Evolutionary conservation across 805 yeast genomes (phyloP).

Genomic region (Nakazawaea anatomiae): DNA sequence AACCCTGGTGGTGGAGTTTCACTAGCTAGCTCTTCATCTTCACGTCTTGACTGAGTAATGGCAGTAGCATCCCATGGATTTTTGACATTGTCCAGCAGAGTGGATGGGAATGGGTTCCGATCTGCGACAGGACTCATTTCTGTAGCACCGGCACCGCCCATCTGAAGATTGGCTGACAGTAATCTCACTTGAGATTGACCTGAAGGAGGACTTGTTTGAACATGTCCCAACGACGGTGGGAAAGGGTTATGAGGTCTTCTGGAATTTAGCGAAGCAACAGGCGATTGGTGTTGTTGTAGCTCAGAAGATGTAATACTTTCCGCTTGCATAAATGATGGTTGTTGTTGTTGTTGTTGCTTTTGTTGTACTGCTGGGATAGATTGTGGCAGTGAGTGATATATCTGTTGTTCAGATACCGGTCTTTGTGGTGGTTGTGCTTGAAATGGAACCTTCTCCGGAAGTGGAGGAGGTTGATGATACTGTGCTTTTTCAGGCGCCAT

Average conservation of each 20-base stretch:
- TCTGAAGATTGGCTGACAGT: not conserved
- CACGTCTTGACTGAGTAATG: not conserved
- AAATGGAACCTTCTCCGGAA: not conserved
- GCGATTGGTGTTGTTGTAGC: not conserved
- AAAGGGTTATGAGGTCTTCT: slow-evolving; percentile 1
- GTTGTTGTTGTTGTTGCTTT: not conserved
- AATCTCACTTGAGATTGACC: not conserved
- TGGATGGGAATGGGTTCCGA: slow-evolving; percentile 2
- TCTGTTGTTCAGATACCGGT: not conserved
- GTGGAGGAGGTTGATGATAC: not conserved
- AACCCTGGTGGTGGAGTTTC: not conserved
- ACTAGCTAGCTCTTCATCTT: not conserved
- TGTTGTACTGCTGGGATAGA: not conserved
- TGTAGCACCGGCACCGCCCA: not conserved
- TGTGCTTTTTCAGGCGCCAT: not conserved
- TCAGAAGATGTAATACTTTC: too few relatives aligned
- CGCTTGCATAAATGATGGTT: not conserved
- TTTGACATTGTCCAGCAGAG: not conserved
- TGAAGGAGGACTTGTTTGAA: not conserved
- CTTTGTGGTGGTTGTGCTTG: not conserved
- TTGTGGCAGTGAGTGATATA: not conserved
- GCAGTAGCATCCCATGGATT: not conserved
- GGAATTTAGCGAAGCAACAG: not conserved
- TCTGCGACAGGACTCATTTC: not conserved
- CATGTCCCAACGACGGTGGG: not conserved